Conservation (phyloP, 805 yeast species). For the Metahyphopichia silvanorum region DNA sequence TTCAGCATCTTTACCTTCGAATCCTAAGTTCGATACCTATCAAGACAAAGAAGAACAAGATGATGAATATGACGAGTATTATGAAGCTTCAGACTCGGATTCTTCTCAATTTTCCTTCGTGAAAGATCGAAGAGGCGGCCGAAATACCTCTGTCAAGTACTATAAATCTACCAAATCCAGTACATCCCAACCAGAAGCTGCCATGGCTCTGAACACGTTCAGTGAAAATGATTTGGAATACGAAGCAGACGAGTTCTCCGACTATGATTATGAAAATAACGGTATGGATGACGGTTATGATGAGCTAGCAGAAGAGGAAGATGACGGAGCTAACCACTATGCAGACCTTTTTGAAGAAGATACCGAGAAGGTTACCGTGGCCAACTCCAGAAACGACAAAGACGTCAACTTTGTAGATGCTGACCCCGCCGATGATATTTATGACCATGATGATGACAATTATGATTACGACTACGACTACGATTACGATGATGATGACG, state of each 20-base stretch:
- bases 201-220: slow-evolving; percentile 15
- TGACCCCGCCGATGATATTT: background rate
- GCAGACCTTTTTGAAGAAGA: slow-evolving; percentile 12
- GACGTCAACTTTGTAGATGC: background rate
- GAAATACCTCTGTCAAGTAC: slow-evolving; percentile 43
- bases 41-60: background rate
- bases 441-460: slow-evolving; percentile 2
- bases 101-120: slow-evolving; percentile 41
- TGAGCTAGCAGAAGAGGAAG: slow-evolving; percentile 6
- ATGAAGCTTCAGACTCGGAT: slow-evolving; percentile 8
- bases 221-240: slow-evolving; percentile 27
- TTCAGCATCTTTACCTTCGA: too few species aligned
- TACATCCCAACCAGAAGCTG: background rate
- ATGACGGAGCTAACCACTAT: slow-evolving; percentile 11
- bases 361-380: slow-evolving; percentile 3
- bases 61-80: slow-evolving; percentile 1
- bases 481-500: background rate
- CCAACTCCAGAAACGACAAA: slow-evolving; percentile 1
- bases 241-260: slow-evolving; percentile 31
- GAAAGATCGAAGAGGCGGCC: slow-evolving; percentile 36
- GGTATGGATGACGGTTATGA: slow-evolving; percentile 30
- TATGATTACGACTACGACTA: background rate
- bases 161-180: slow-evolving; percentile 27
- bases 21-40: too few species aligned
- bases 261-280: slow-evolving; percentile 42